phyloP scores from a whole-genome alignment of 192 early-diverging fungal species.

The Blastocladiella britannica region DNA sequence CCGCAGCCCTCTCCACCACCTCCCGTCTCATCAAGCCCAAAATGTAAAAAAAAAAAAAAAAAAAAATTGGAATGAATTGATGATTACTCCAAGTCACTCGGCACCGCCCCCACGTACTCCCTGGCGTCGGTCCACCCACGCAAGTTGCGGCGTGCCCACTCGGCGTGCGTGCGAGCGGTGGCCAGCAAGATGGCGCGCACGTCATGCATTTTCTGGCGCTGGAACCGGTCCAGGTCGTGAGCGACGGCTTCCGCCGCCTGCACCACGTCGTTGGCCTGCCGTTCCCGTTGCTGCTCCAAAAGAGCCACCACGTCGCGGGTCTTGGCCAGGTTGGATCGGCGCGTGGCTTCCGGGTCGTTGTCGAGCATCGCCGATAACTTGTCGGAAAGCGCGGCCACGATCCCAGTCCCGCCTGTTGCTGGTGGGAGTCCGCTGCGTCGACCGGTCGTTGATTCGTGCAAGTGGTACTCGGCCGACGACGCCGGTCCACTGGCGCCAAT shows the following conservation, averaged over 20 bases:
- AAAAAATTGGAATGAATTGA: no score
- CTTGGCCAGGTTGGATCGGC: constrained; percentile 70
- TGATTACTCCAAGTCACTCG: no score
- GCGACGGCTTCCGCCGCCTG: constrained; percentile 63
- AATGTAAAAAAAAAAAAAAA: no score
- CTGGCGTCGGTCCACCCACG: no score
- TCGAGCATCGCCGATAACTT: constrained; percentile 87
- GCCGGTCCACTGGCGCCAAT: no score
- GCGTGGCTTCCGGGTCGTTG: constrained; percentile 74
- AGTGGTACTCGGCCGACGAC: no score
- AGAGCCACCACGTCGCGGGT: constrained; percentile 55
- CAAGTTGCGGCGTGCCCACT: no score
- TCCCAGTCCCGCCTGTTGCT: constrained; percentile 9
- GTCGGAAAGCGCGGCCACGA: constrained; percentile 15
- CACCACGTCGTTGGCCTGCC: constrained; percentile 46
- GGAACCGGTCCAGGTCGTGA: constrained; percentile 78
- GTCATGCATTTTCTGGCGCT: constrained; percentile 76
- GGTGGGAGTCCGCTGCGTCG: no score
- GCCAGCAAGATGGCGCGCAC: constrained; percentile 58
- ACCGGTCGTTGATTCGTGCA: no score
- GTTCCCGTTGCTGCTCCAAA: constrained; percentile 60
- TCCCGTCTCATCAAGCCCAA: no score
- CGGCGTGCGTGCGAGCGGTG: constrained; percentile 45
- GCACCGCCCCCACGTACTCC: no score
- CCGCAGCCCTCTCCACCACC: no score